phyloP scores from a whole-genome alignment of 2,329 filamentous ascomycete species.

The Botrytis aclada region DNA sequence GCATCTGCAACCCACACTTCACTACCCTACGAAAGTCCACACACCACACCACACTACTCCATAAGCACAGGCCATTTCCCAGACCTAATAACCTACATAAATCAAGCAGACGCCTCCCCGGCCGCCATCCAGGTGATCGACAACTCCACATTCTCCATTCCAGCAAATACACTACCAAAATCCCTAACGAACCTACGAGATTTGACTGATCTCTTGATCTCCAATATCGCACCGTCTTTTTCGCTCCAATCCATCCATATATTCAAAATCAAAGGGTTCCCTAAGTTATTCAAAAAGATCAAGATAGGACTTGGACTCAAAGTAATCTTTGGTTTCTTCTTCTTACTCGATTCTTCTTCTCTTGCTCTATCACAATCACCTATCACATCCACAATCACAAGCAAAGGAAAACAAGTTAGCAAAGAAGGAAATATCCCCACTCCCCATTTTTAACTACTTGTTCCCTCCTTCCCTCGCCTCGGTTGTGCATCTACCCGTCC shows the following conservation, averaged over 20 bases:
- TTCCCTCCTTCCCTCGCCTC: constrained; percentile 11
- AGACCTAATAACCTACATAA: constrained; percentile 38
- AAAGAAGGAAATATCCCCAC: neutral
- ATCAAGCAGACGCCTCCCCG: constrained; percentile 37
- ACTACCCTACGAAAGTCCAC: constrained; percentile 28
- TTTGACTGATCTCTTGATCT: neutral
- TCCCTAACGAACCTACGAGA: neutral
- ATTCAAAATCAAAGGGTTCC: neutral
- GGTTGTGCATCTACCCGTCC: constrained; percentile 9
- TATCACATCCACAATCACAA: neutral
- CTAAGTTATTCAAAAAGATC: neutral
- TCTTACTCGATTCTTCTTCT: neutral
- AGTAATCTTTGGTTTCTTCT: neutral
- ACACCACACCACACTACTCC: neutral
- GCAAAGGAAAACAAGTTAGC: neutral
- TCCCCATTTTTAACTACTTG: constrained; percentile 7
- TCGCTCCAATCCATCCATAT: neutral
- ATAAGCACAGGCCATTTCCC: constrained; percentile 29
- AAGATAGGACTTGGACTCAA: neutral
- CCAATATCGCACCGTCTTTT: neutral
- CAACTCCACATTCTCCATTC: constrained; percentile 38
- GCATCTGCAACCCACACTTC: constrained; percentile 23
- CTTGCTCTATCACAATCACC: neutral
- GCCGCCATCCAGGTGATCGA: constrained; percentile 42
- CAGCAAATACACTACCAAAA: constrained; percentile 9